These are phyloP conservation scores for Colletotrichum abscissum DNA, from an alignment of 2,329 filamentous ascomycete genomes.

Conservation along the genomic window DNA sequence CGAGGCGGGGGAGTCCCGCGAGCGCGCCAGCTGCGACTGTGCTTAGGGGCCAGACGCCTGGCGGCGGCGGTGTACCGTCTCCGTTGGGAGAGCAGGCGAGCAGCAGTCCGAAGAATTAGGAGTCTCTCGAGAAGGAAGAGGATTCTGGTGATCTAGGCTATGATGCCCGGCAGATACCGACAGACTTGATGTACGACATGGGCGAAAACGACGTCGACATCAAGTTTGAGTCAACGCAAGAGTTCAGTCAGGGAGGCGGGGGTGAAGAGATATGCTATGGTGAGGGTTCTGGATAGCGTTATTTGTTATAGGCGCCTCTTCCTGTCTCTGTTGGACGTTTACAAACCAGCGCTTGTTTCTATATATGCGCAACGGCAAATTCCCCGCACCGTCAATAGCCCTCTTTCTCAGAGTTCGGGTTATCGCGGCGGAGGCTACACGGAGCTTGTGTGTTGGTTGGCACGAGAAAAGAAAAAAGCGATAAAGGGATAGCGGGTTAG, in stretches of 20 bases:
- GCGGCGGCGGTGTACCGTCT: neutral
- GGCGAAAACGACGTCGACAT: neutral
- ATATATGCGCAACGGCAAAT: neutral
- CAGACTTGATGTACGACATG: neutral
- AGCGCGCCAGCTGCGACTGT: slow-evolving; percentile 33
- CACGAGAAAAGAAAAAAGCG: neutral
- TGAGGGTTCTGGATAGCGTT: neutral
- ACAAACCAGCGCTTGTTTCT: neutral
- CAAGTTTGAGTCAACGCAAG: neutral
- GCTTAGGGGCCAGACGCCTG: slow-evolving; percentile 23
- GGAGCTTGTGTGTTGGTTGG: neutral
- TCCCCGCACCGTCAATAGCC: neutral
- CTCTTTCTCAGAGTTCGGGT: neutral
- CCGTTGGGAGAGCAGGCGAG: neutral
- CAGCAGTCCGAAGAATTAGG: neutral
- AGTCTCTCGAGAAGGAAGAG: neutral
- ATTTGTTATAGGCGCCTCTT: neutral
- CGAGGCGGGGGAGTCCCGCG: slow-evolving; percentile 34
- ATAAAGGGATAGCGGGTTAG: neutral
- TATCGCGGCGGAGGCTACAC: no score
- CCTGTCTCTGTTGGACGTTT: neutral
- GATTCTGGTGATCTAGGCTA: neutral
- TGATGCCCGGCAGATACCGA: neutral
- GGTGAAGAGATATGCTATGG: neutral
- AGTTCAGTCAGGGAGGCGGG: neutral